These are phyloP conservation scores for Apiospora sp. DNA, from an alignment of 2,329 filamentous ascomycete genomes.

Conservation along the genomic window DNA sequence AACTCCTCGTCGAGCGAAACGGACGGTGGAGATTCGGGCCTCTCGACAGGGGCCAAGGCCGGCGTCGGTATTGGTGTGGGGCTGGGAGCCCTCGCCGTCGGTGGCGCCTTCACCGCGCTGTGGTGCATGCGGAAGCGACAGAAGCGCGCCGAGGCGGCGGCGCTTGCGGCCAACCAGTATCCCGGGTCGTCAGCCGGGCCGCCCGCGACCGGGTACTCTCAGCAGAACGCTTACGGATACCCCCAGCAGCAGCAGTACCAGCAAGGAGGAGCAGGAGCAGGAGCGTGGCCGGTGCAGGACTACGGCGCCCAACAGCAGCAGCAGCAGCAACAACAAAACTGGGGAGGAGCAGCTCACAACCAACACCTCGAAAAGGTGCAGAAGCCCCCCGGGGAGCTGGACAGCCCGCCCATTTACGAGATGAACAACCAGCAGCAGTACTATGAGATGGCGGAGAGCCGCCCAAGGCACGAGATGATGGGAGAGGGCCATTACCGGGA, in stretches of 20 bases:
- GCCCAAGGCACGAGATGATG: constrained; percentile 44
- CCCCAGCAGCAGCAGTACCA: constrained; percentile 27
- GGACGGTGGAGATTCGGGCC: constrained; percentile 29
- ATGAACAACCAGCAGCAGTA: constrained; percentile 7
- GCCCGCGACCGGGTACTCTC: background rate
- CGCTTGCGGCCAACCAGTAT: background rate
- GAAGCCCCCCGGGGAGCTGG: constrained; percentile 38
- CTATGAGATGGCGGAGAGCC: constrained; percentile 38
- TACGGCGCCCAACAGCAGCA: constrained; percentile 8
- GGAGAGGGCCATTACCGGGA: constrained; percentile 45
- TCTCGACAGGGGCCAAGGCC: constrained; percentile 46
- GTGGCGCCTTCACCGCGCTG: constrained; percentile 38
- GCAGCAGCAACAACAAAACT: constrained; percentile 27
- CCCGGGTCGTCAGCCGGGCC: background rate
- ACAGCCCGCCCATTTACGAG: constrained; percentile 40
- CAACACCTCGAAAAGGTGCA: constrained; percentile 13
- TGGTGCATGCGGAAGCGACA: constrained; percentile 39
- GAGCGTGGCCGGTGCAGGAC: background rate
- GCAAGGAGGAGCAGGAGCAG: constrained; percentile 19
- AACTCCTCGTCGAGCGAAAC: constrained; percentile 24
- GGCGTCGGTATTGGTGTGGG: constrained; percentile 46
- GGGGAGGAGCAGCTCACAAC: constrained; percentile 4
- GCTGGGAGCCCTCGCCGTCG: constrained; percentile 43
- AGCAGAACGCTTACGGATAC: constrained; percentile 8
- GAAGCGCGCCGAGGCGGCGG: constrained; percentile 28